Evolutionary conservation across 192 early-diverging fungal species (phyloP).

Genomic region (Borealophlyctis nickersoniae): DNA sequence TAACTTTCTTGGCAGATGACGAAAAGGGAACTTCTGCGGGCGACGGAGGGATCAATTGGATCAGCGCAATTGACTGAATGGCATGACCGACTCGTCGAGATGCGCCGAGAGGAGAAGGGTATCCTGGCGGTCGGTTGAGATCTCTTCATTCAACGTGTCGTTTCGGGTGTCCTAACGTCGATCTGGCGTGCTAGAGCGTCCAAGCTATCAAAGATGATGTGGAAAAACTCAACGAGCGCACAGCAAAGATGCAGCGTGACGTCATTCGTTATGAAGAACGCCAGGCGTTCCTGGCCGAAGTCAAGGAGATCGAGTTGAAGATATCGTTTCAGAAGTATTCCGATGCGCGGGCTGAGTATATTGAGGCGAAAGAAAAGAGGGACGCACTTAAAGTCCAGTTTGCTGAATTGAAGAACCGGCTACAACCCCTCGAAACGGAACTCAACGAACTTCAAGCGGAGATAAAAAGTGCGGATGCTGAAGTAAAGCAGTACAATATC

Average conservation of each 20-base stretch:
- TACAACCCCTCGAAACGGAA: constrained; percentile 40
- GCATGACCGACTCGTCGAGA: constrained; percentile 65
- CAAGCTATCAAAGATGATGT: constrained; percentile 37
- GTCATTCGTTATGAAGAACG: constrained; percentile 72
- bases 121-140: constrained; percentile 27
- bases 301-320: constrained; percentile 58
- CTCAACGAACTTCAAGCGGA: constrained; percentile 33
- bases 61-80: constrained; percentile 57
- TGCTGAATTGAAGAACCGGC: constrained; percentile 6
- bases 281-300: constrained; percentile 57
- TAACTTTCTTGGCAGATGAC: constrained; percentile 60
- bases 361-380: constrained; percentile 24
- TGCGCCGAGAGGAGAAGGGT: constrained; percentile 32
- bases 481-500: constrained; percentile 2
- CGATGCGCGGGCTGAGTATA: constrained; percentile 52
- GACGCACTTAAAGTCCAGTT: not conserved
- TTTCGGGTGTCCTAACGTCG: not conserved
- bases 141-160: not conserved
- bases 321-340: constrained; percentile 65
- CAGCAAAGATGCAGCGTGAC: constrained; percentile 71
- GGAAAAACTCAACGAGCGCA: constrained; percentile 64
- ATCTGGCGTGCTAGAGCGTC: not conserved
- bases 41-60: constrained; percentile 85
- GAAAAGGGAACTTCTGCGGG: constrained; percentile 68
- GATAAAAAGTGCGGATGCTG: constrained; percentile 1